These are phyloP conservation scores for Aspergillus avenaceus DNA, from an alignment of 495 filamentous ascomycete species.

Conservation along the genomic window DNA sequence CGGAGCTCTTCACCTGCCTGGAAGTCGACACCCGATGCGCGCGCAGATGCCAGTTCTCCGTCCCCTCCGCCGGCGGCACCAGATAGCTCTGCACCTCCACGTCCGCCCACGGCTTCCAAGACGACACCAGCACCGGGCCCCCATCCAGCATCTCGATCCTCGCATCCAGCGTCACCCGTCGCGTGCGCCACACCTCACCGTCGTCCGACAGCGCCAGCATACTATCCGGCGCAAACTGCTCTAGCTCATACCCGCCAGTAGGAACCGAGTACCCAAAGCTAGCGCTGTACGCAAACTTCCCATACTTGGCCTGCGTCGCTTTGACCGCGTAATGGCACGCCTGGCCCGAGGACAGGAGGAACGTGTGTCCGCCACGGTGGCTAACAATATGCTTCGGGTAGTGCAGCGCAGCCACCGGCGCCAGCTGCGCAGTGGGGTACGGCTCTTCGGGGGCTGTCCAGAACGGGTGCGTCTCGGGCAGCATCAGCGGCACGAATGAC, in stretches of 20 bases:
- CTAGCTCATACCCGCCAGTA: constrained; percentile 68
- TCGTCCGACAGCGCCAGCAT: constrained; percentile 75
- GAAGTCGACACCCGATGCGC: constrained; percentile 56
- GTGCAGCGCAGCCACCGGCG: constrained; percentile 50
- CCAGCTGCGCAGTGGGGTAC: constrained; percentile 51
- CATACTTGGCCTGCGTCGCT: constrained; percentile 78
- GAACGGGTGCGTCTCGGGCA: constrained; percentile 66
- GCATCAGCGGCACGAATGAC: constrained; percentile 67
- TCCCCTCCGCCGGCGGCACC: constrained; percentile 48
- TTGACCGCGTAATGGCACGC: constrained; percentile 76
- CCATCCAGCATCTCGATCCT: constrained; percentile 47
- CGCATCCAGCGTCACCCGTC: constrained; percentile 55
- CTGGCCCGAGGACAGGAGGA: constrained; percentile 70
- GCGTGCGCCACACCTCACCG: constrained; percentile 73
- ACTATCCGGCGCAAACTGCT: constrained; percentile 70
- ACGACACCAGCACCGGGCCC: constrained; percentile 55
- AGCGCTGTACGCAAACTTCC: constrained; percentile 70
- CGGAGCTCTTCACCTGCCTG: constrained; percentile 60
- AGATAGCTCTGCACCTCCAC: constrained; percentile 61
- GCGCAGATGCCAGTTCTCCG: constrained; percentile 66
- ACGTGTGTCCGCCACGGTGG: constrained; percentile 61
- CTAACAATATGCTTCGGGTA: constrained; percentile 66
- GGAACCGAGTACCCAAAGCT: constrained; percentile 74
- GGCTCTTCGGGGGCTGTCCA: constrained; percentile 64
- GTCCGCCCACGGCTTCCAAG: constrained; percentile 65